Base-by-base conservation (phyloP, 2,329 filamentous ascomycete genomes). In the Xylaria sp. region DNA sequence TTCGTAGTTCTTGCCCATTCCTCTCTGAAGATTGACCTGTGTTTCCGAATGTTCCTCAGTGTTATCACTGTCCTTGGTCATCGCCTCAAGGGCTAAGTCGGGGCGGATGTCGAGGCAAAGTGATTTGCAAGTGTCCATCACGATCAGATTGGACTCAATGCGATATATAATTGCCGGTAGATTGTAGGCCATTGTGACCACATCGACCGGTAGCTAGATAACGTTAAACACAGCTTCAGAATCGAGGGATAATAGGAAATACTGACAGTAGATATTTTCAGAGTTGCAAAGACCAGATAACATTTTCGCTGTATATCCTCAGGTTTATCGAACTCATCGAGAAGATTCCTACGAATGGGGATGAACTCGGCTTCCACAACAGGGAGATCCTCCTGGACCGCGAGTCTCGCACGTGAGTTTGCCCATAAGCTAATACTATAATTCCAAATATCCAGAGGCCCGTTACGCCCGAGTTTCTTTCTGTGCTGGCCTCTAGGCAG, bases 1-100 rank as follows among this genome's bases (percentile, higher is more conserved):
- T 71, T 99, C 94, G 65, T 99, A 99, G 63, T 97, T 97, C 38
- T 87, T 88, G 1, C 92, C 91, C 91, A 96, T 96, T 2, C 92
- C 92, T 44, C 82, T 78, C 63, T 92, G 89, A 43, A 92, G 86
- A 62, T 92, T 90, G 48, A 91, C 73, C 38, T 89, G 83, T 52
- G 88, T 80, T 29, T 81, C 76, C 0, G 77, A 78, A 56, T 91
- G 83, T 37, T 96, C 90, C 7, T 89, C 88, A 0, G 86, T 87
- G 60, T 92, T 92, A 62, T 95, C 90, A 0, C 89, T 92, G 65
- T 97, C 91, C 67, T 99, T 97, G 0, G 94, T 99, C 52, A 97
- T 77, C 0, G 94, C 92, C 67, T 97, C 92, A 0, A 99, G 78
- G 0, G 92, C 92, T 22, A 95, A 76, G 1, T 81, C 78, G 0